phyloP scores from a whole-genome alignment of 2,329 filamentous ascomycete species.

The Venturia nashicola region DNA sequence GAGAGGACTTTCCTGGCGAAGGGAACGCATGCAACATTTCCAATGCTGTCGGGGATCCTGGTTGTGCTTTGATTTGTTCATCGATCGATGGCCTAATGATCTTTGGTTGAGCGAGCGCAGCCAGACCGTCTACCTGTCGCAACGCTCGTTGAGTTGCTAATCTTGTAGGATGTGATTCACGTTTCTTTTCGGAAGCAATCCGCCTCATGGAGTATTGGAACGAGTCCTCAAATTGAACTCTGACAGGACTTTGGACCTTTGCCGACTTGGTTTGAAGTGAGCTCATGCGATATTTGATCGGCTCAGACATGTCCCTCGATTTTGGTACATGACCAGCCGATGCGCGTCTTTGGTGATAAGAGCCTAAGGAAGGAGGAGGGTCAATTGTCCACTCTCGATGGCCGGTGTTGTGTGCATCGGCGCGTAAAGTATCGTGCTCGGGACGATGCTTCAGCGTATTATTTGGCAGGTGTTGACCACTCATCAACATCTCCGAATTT shows the following conservation, averaged over 20 bases:
- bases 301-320: neutral
- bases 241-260: neutral
- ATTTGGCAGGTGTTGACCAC: neutral
- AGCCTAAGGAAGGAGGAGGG: neutral
- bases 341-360: neutral
- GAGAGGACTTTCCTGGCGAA: neutral
- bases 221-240: neutral
- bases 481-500: neutral
- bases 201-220: neutral
- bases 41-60: neutral
- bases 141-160: constrained; percentile 1
- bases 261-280: neutral
- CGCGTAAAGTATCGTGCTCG: constrained; percentile 11
- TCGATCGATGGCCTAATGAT: neutral
- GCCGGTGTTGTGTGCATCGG: neutral
- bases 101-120: neutral
- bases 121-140: neutral
- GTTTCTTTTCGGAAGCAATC: neutral
- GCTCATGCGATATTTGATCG: neutral
- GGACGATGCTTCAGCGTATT: constrained; percentile 17
- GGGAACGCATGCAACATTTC: neutral
- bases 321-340: neutral
- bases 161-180: neutral
- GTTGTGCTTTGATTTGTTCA: neutral
- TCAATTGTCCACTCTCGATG: neutral